Evolutionary conservation across 495 filamentous ascomycete species (phyloP), one percentile per base, ranked within the genome.

Genomic region (Xylaria grammica): DNA sequence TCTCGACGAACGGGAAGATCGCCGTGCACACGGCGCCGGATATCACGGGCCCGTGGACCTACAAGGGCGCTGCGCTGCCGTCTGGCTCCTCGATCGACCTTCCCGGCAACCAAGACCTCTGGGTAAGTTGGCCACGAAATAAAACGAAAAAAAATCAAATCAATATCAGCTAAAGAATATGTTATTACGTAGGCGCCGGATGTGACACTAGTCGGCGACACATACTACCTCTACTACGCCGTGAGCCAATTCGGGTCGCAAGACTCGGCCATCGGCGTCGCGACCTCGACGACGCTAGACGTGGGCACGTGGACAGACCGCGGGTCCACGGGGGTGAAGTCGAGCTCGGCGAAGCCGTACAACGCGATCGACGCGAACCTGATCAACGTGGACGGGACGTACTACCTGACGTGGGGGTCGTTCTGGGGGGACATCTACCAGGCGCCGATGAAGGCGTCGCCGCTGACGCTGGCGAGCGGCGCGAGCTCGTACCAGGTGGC

Each of bases 331-430:
- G 80, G 84, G 2, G 73, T 90, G 48, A 54, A 71, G 3, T 86
- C 84, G 9, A 73, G 75, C 32, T 38, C 77, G 1, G 73, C 71
- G 54, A 79, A 74, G 55, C 60, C 79, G 2, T 91, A 88, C 78
- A 92, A 92, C 69, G 84, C 88, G 38, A 93, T 93, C 64, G 90
- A 93, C 69, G 75, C 82, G 3, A 89, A 89, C 74, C 79, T 89
- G 38, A 75, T 90, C 68, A 62, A 63, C 17, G 77, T 68, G 15
- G 72, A 72, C 34, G 78, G 77, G 54, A 72, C 71, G 6, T 79
- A 84, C 52, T 83, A 83, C 63, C 78, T 93, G 42, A 86, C 81
- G 60, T 93, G 88, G 46, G 90, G 90, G 19, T 85, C 81, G 27
- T 93, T 89, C 79, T 93, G 89, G 89, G 72, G 80, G 8, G 87